Percentiles rank a stretch among this genome's conserved stretches.
These are phyloP conservation scores for Carex pumila DNA, from an alignment of 176 grass and related monocot genomes.

Conservation along the genomic window DNA sequence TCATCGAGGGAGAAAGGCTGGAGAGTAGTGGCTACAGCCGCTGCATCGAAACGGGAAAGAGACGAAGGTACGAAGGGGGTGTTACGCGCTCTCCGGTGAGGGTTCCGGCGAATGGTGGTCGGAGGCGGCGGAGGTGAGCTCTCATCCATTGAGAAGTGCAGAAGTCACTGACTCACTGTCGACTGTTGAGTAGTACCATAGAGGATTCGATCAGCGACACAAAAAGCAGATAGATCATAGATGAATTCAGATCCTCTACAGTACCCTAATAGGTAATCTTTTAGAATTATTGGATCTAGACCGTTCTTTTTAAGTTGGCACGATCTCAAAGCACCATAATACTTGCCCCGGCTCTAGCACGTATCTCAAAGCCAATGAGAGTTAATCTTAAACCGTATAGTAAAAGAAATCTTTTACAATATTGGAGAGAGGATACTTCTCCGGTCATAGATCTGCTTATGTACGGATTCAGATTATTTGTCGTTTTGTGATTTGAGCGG, in stretches of 20 bases:
- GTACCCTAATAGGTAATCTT: no score
- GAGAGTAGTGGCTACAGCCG: neutral
- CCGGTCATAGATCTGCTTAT: neutral
- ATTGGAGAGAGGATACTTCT: no score
- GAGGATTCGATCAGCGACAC: neutral
- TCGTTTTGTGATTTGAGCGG: conserved; percentile 1
- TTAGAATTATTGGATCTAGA: no score
- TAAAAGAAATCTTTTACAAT: no score
- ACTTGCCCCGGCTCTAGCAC: no score
- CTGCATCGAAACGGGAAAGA: neutral
- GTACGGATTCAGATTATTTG: neutral
- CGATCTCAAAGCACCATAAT: no score
- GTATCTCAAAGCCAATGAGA: no score
- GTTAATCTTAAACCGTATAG: no score
- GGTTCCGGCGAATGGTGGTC: conserved; percentile 63
- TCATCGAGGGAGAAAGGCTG: conserved; percentile 23
- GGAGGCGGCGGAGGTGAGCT: conserved; percentile 33
- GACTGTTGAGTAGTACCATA: neutral
- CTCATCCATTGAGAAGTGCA: neutral
- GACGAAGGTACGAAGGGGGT: conserved; percentile 28
- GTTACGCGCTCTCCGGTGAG: conserved; percentile 37
- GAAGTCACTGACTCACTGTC: neutral
- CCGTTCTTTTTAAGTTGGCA: no score
- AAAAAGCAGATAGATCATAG: neutral
- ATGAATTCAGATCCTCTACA: neutral